Conservation (phyloP, 305 asterid species). For the Fraxinus latifolia region DNA sequence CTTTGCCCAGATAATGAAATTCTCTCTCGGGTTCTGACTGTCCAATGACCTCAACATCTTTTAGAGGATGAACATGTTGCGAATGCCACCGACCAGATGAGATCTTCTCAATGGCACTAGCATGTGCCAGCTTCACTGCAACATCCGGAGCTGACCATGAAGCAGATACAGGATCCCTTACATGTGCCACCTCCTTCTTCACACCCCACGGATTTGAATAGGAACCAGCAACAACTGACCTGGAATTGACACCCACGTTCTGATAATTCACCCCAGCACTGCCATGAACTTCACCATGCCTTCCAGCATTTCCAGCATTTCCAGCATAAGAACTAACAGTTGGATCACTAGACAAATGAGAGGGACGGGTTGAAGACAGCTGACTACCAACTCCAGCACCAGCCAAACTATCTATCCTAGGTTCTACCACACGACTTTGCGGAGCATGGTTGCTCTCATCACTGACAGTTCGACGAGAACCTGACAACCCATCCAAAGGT, state of each 20-base stretch:
- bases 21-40: conserved; percentile 39
- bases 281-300: conserved; percentile 53
- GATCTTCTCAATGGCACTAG: conserved; percentile 90
- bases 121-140: conserved; percentile 75
- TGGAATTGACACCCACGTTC: conserved; percentile 39
- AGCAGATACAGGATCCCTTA: conserved; percentile 57
- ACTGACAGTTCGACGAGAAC: conserved; percentile 68
- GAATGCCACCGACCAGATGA: conserved; percentile 92
- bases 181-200: conserved; percentile 52
- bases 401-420: conserved; percentile 40
- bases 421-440: conserved; percentile 40
- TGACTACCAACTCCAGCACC: conserved; percentile 43
- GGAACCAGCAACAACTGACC: conserved; percentile 48
- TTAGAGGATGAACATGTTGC: conserved; percentile 43
- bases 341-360: conserved; percentile 46
- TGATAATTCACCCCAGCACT: conserved; percentile 40
- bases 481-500: conserved; percentile 76
- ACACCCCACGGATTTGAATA: conserved; percentile 83
- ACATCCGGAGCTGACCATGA: conserved; percentile 74
- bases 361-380: conserved; percentile 41
- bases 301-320: background rate
- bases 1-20: conserved; percentile 31
- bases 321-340: conserved; percentile 47
- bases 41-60: conserved; percentile 48
- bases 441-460: conserved; percentile 58